A percentile compares a stretch with the other conserved stretches of the same genome.
These are phyloP conservation scores for Phylloporus scabripes DNA, from an alignment of 768 basidiomycete species.

Conservation along the genomic window DNA sequence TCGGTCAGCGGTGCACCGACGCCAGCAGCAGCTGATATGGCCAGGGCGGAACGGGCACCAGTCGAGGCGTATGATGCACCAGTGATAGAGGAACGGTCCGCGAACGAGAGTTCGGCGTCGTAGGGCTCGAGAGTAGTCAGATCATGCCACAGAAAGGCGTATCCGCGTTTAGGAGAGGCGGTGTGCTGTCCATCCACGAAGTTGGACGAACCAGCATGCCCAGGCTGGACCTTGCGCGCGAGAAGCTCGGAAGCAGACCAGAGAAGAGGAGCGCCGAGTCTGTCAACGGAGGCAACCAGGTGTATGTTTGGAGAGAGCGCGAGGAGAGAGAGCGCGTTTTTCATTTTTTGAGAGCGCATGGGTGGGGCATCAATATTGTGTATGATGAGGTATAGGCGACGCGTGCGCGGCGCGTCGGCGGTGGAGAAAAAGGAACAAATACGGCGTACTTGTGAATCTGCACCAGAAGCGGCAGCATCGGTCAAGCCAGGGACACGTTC, in stretches of 20 bases:
- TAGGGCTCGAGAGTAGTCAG: conserved; percentile 81
- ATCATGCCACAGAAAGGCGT: conserved; percentile 85
- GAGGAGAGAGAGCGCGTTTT: conserved; percentile 64
- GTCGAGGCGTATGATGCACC: conserved; percentile 40
- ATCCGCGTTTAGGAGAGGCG: conserved; percentile 39
- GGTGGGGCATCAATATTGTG: conserved; percentile 84
- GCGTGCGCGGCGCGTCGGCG: conserved; percentile 20
- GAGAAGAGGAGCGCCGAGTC: conserved; percentile 76
- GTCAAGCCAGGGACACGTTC: conserved; percentile 33
- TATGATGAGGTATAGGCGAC: conserved; percentile 68
- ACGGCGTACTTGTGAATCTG: conserved; percentile 60
- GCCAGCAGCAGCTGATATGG: conserved; percentile 28
- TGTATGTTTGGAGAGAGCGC: conserved; percentile 74
- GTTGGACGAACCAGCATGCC: background rate
- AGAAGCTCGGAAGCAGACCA: conserved; percentile 69
- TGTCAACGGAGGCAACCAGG: conserved; percentile 81
- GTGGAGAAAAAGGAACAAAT: conserved; percentile 62
- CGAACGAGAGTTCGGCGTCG: conserved; percentile 67
- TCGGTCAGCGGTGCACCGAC: conserved; percentile 53
- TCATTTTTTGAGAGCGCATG: conserved; percentile 58
- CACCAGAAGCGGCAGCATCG: conserved; percentile 16
- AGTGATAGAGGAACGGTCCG: conserved; percentile 57
- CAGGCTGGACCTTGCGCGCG: conserved; percentile 39
- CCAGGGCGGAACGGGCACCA: conserved; percentile 23
- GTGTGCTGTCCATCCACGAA: background rate